Evolutionary conservation across 768 basidiomycete genomes (phyloP), one percentile per base, ranked within the genome.

Genomic region (Pulveroboletus sp.): DNA sequence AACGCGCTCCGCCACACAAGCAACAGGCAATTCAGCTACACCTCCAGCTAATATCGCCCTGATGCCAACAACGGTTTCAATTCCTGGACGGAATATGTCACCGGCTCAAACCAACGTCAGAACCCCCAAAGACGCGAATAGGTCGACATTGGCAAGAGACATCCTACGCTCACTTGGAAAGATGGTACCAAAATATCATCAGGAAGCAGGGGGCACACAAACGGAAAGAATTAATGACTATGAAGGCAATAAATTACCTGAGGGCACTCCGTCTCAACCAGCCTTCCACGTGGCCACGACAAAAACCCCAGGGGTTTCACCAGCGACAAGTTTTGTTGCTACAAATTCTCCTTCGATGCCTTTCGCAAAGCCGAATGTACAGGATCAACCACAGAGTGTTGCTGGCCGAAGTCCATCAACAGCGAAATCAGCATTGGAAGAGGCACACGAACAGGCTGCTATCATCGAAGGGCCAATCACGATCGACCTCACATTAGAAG

Each of bases 141-240:
- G 70, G 55, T 74, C 65, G 40, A 71, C 70, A 38, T 70, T 86
- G 26, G 83, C 83, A 2, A 73, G 69, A 39, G 81, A 83, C 61
- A 69, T 86, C 39, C 55, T 86, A 18, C 73, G 72, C 39, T 78
- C 81, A 7, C 70, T 85, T 4, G 75, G 76, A 15, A 53, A 53
- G 39, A 52, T 57, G 21, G 26, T 36, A 5, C 54, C 56, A 6
- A 46, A 51, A 28, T 33, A 43, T 28, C 38, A 1, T 30, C 49
- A 49, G n/a, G 63, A 57, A 27, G 15, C n/a, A 13, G 46, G 31
- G 49, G 39, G 39, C 36, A 33, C 51, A 24, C 28, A 26, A 14
- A 40, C 14, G 30, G 47, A 47, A 39, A 18, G 32, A 42, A 17
- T 18, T 37, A 39, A 46, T 27, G 13, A 47, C 8, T 36, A 13